Evolutionary conservation across 2,329 filamentous ascomycete species (phyloP), one percentile per base, ranked within the genome.

Genomic region (Didymella lethalis): DNA sequence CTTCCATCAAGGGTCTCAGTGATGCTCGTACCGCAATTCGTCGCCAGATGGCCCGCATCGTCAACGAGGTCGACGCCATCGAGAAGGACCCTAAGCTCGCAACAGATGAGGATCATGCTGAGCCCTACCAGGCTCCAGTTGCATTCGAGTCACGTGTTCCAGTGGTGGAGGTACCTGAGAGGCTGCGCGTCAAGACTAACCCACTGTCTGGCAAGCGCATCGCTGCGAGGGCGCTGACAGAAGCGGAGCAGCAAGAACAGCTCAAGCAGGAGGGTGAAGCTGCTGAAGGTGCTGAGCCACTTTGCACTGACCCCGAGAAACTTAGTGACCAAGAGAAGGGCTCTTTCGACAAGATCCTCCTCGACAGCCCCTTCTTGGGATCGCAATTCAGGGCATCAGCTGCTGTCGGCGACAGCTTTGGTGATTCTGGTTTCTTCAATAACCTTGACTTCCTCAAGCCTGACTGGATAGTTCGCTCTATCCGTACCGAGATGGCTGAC

Each of bases 31-130:
- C 18, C 3, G 36, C 54, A 1, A 45, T 44, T 11, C 54, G 46
- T 16, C 45, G 46, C 25, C 54, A 49, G 14, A 50, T 56, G 46
- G 54, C 50, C 1, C 41, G 50, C 25, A 53, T 53, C 10, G 50
- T 53, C 20, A 47, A 50, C 3, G 56, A 54, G n/a, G 50, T 52
- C 34, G 48, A 54, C 8, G n/a, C 23, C 10, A 59, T 54, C 12
- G 44, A 48, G 18, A 41, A 44, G 18, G 40, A 47, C 16, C 44
- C 47, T 3, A 49, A 49, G 14, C 47, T 49, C 12, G 47, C 32
- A 40, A 49, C 47, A 11, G 47, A 49, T 10, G 47, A 49, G n/a
- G 34, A 40, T 18, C 34, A 49, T 10, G 29, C 47, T 18, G 47
- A 49, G 34, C 47, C 47, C 1, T 49, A 40, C 25, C 34, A 49